A percentile compares a stretch with the other conserved stretches of the same genome.
Conservation (phyloP, 768 basidiomycete species). For the Pleurotus tuoliensis region DNA sequence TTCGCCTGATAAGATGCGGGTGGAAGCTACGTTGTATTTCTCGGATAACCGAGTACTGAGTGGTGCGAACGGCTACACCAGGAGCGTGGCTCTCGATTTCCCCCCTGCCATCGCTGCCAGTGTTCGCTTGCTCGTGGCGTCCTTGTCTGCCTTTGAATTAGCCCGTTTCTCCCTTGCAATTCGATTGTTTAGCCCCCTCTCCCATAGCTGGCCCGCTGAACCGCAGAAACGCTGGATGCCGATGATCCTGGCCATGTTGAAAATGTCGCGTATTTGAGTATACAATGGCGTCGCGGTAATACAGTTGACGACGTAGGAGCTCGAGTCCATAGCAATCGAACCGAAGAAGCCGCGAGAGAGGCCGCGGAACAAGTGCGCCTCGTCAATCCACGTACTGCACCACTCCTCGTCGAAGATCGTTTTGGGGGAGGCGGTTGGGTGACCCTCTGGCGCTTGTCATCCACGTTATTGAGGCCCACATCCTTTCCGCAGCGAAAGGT, state of each 20-base stretch:
- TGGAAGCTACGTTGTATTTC: neutral
- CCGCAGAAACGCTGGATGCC: neutral
- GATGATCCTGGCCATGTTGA: conserved; percentile 7
- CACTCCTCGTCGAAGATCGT: conserved; percentile 4
- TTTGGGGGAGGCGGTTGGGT: no score
- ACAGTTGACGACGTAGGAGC: neutral
- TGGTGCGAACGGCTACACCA: no score
- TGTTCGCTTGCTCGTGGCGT: no score
- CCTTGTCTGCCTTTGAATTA: no score
- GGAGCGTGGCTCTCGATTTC: no score
- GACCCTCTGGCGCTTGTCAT: no score
- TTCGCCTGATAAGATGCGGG: conserved; percentile 3
- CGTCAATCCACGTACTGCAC: conserved; percentile 7
- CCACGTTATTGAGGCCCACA: no score
- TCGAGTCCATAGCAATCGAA: neutral
- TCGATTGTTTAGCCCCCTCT: neutral
- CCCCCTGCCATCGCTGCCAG: no score
- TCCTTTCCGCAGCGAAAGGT: no score
- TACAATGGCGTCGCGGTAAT: conserved; percentile 12
- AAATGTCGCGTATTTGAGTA: conserved; percentile 4
- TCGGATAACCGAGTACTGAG: neutral
- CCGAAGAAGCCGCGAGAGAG: conserved; percentile 7
- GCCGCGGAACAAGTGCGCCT: conserved; percentile 13
- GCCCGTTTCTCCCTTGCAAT: neutral
- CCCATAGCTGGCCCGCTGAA: neutral